Evolutionary conservation across 1,284 basidiomycete genomes (phyloP).

Genomic region (Lentinula novae-zelandiae): DNA sequence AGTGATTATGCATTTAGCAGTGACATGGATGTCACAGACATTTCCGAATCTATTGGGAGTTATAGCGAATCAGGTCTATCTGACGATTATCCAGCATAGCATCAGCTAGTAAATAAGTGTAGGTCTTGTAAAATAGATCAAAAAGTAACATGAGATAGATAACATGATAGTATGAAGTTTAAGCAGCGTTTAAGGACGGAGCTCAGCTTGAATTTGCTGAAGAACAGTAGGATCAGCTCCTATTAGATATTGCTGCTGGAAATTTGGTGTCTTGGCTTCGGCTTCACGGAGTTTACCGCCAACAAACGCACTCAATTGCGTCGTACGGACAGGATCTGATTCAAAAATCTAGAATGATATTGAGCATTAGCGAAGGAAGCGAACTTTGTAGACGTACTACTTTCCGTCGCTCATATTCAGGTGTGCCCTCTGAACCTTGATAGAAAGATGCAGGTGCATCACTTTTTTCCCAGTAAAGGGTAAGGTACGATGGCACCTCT

Average conservation of each 20-base stretch:
- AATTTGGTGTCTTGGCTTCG: constrained; percentile 42
- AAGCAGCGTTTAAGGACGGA: not conserved
- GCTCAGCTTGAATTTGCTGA: constrained; percentile 60
- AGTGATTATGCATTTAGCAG: constrained; percentile 61
- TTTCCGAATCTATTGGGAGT: constrained; percentile 44
- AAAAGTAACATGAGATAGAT: not conserved
- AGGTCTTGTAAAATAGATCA: not conserved
- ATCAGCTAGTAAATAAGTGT: not conserved
- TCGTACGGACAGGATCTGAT: constrained; percentile 63
- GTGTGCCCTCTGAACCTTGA: constrained; percentile 55
- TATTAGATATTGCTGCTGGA: constrained; percentile 57
- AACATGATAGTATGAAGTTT: too few species aligned
- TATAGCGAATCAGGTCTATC: constrained; percentile 47
- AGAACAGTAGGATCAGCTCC: constrained; percentile 69
- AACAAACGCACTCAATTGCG: constrained; percentile 57
- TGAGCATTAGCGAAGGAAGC: constrained; percentile 7
- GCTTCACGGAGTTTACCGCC: constrained; percentile 56
- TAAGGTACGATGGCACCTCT: constrained; percentile 26
- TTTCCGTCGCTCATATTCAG: constrained; percentile 69
- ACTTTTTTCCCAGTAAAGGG: constrained; percentile 65
- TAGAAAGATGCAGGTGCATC: constrained; percentile 53
- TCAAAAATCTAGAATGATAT: constrained; percentile 52
- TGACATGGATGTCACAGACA: constrained; percentile 42
- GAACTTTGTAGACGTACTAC: constrained; percentile 37
- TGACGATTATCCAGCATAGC: constrained; percentile 18